Evolutionary conservation across 2,329 filamentous ascomycete genomes (phyloP).

Genomic region (Cladosporium sp.): DNA sequence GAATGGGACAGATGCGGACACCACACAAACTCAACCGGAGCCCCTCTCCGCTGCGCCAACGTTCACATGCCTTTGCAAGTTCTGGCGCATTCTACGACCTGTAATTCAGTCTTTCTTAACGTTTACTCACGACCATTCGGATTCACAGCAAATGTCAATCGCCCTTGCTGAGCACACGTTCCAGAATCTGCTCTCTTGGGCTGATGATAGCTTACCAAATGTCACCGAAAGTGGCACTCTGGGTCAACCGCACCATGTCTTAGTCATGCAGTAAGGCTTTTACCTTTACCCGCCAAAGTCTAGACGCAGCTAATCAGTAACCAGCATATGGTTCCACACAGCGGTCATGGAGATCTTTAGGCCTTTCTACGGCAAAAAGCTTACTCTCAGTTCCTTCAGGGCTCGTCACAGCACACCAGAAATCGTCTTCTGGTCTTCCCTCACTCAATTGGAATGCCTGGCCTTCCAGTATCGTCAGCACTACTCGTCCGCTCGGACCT

Average conservation of each 20-base stretch:
- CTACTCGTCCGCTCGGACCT: neutral
- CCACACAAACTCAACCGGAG: neutral
- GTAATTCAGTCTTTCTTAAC: neutral
- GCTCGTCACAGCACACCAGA: neutral
- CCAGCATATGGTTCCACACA: conserved; percentile 5
- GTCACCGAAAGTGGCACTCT: neutral
- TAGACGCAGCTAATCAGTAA: neutral
- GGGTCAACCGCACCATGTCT: neutral
- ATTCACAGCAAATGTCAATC: neutral
- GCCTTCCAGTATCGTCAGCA: conserved; percentile 2
- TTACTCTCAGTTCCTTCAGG: neutral
- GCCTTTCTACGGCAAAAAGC: neutral
- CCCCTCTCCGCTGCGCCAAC: neutral
- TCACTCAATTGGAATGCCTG: neutral
- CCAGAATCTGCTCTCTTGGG: neutral
- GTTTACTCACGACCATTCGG: neutral
- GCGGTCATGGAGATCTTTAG: conserved; percentile 5
- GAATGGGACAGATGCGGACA: neutral
- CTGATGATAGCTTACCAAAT: neutral
- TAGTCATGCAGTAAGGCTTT: conserved; percentile 1
- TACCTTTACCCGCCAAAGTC: no score
- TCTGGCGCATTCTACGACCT: conserved; percentile 2
- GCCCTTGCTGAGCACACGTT: neutral
- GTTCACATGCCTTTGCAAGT: neutral
- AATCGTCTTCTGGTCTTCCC: conserved; percentile 4